Percentiles rank a stretch among this genome's conserved stretches.
Evolutionary conservation across 192 early-diverging fungal species (phyloP).

Genomic region (Podila horticola): DNA sequence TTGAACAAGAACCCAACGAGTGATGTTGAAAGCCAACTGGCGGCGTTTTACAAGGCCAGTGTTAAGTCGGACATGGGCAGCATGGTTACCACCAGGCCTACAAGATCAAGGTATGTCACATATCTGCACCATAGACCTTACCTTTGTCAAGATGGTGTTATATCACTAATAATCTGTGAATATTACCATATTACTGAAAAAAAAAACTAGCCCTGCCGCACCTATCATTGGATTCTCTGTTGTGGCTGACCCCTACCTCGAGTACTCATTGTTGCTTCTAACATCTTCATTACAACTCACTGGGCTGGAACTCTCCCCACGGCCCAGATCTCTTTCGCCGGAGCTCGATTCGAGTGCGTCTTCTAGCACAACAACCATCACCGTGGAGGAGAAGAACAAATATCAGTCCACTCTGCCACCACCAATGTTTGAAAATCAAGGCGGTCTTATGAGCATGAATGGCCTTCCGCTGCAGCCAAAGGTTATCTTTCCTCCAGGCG

Average conservation of each 20-base stretch:
- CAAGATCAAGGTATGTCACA: slow-evolving; percentile 32
- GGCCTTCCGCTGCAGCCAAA: slow-evolving; percentile 50
- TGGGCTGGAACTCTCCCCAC: slow-evolving; percentile 58
- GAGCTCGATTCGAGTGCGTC: background rate
- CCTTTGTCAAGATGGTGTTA: too few relatives aligned
- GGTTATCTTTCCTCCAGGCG: slow-evolving; percentile 54
- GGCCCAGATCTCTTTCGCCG: slow-evolving; percentile 14
- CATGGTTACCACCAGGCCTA: slow-evolving; percentile 30
- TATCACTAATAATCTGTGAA: background rate
- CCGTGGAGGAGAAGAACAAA: slow-evolving; percentile 4
- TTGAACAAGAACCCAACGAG: slow-evolving; percentile 12
- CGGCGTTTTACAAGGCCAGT: slow-evolving; percentile 19
- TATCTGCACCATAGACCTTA: background rate
- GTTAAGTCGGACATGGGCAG: slow-evolving; percentile 26
- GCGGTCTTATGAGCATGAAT: slow-evolving; percentile 37
- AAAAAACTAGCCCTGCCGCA: slow-evolving; percentile 39
- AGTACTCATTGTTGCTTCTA: slow-evolving; percentile 73
- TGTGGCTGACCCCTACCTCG: slow-evolving; percentile 73
- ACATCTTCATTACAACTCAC: slow-evolving; percentile 65
- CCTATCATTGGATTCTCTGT: slow-evolving; percentile 69
- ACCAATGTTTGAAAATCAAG: slow-evolving; percentile 51
- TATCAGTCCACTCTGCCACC: slow-evolving; percentile 41
- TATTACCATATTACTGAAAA: too few relatives aligned
- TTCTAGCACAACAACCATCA: background rate
- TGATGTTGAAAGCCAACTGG: slow-evolving; percentile 14